Evolutionary conservation across 2,329 filamentous ascomycete genomes (phyloP).

Genomic region (Pleomassaria siparia): DNA sequence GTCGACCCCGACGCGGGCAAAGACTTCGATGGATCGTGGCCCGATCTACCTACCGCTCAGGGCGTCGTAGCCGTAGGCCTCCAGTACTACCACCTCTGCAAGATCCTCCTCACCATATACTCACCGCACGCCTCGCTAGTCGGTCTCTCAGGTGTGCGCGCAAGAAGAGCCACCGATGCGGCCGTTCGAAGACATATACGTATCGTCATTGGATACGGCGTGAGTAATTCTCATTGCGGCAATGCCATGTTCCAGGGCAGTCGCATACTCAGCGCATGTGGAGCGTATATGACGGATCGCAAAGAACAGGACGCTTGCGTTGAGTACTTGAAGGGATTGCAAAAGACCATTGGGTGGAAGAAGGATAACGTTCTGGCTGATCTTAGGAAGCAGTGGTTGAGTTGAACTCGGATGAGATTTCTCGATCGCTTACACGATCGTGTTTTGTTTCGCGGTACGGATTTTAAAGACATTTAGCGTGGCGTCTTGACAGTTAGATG

Average conservation of each 20-base stretch:
- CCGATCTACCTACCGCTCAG: conserved; percentile 22
- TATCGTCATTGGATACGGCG: conserved; percentile 31
- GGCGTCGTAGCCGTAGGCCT: conserved; percentile 31
- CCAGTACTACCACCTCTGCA: conserved; percentile 35
- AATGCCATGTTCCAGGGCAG: conserved; percentile 36
- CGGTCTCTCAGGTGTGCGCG: conserved; percentile 27
- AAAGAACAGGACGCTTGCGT: conserved; percentile 31
- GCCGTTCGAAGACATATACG: conserved; percentile 30
- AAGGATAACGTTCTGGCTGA: conserved; percentile 29
- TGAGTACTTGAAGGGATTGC: conserved; percentile 25
- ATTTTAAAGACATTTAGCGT: too few relatives aligned
- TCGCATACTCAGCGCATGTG: conserved; percentile 33
- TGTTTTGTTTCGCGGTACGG: too few relatives aligned
- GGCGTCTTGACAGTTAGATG: too few relatives aligned
- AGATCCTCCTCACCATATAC: conserved; percentile 33
- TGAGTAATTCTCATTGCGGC: conserved; percentile 28
- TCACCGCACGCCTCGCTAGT: conserved; percentile 30
- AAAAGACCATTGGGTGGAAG: conserved; percentile 28
- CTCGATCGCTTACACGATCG: too few relatives aligned
- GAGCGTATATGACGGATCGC: conserved; percentile 28
- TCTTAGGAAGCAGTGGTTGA: conserved; percentile 26
- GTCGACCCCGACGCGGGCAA: conserved; percentile 25
- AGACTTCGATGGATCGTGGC: conserved; percentile 25
- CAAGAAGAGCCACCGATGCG: conserved; percentile 28
- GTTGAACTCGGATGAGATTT: not conserved